phyloP scores from a whole-genome alignment of 2,329 filamentous ascomycete species.

The Cercospora berteroae region DNA sequence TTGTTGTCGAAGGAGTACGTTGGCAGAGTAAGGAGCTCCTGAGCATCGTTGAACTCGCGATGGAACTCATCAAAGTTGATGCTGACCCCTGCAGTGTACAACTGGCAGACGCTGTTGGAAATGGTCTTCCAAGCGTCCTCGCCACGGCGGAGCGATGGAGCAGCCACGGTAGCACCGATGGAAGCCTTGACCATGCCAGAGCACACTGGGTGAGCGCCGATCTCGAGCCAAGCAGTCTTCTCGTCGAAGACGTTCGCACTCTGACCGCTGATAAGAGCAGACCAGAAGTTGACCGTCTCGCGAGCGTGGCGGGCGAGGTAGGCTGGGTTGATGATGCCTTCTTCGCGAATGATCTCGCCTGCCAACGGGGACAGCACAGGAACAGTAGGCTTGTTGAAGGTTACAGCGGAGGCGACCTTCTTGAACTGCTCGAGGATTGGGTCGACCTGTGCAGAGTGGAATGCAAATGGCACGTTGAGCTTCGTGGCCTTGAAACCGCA shows the following conservation, averaged over 20 bases:
- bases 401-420: constrained; percentile 52
- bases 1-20: constrained; percentile 68
- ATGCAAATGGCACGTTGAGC: constrained; percentile 65
- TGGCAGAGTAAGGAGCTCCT: constrained; percentile 63
- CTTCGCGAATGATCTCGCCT: constrained; percentile 59
- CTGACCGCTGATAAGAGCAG: constrained; percentile 59
- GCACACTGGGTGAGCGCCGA: constrained; percentile 72
- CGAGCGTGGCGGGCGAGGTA: constrained; percentile 67
- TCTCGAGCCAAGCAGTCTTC: constrained; percentile 68
- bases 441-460: constrained; percentile 65
- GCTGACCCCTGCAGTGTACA: constrained; percentile 61
- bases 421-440: constrained; percentile 62
- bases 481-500: constrained; percentile 60
- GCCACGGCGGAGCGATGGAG: constrained; percentile 61
- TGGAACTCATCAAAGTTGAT: constrained; percentile 72
- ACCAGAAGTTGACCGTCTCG: constrained; percentile 67
- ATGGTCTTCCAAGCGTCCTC: constrained; percentile 66
- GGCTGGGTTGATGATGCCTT: constrained; percentile 55
- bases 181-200: constrained; percentile 66
- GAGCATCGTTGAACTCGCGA: constrained; percentile 57
- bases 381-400: constrained; percentile 57
- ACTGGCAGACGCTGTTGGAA: constrained; percentile 54
- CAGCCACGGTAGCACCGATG: constrained; percentile 56
- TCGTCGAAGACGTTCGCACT: constrained; percentile 60
- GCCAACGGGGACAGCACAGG: constrained; percentile 68